Evolutionary conservation across 768 basidiomycete species (phyloP).

Genomic region (Cystofilobasidium capitatum): DNA sequence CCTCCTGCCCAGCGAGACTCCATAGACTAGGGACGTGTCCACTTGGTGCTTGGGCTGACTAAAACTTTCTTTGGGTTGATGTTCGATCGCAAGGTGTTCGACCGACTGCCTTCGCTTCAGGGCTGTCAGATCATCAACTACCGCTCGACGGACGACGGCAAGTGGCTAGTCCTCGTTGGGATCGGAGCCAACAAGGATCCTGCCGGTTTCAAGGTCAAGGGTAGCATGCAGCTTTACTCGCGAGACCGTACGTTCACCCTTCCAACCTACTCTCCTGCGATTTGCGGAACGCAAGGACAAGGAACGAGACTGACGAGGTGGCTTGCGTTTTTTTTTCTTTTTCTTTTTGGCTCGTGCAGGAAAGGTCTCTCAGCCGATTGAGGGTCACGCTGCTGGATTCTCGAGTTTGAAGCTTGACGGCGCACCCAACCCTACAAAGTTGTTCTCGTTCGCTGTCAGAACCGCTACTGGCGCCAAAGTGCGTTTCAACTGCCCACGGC

Average conservation of each 20-base stretch:
- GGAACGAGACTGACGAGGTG: neutral
- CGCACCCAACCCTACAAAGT: slow-evolving; percentile 69
- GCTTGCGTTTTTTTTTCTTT: neutral
- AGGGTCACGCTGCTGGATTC: slow-evolving; percentile 95
- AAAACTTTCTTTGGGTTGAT: no score
- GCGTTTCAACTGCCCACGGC: slow-evolving; percentile 32
- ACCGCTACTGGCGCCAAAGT: slow-evolving; percentile 98
- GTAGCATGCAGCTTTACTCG: slow-evolving; percentile 94
- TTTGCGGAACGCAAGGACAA: neutral
- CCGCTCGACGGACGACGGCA: slow-evolving; percentile 80
- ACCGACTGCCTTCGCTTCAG: slow-evolving; percentile 85
- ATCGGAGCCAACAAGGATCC: slow-evolving; percentile 74
- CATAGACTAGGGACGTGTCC: no score
- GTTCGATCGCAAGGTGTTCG: slow-evolving; percentile 89
- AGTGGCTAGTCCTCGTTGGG: slow-evolving; percentile 94
- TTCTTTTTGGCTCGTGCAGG: neutral
- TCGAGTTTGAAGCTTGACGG: slow-evolving; percentile 86
- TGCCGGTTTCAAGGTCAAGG: slow-evolving; percentile 96
- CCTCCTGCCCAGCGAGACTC: neutral
- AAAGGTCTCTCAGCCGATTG: slow-evolving; percentile 85
- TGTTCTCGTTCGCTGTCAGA: slow-evolving; percentile 90
- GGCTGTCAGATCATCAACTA: slow-evolving; percentile 99
- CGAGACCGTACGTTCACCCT: slow-evolving; percentile 54
- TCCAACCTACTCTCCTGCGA: neutral
- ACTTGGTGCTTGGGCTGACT: neutral